These are phyloP conservation scores for Fagopyrum esculentum DNA, from an alignment of 148 eudicot species.

Conservation along the genomic window DNA sequence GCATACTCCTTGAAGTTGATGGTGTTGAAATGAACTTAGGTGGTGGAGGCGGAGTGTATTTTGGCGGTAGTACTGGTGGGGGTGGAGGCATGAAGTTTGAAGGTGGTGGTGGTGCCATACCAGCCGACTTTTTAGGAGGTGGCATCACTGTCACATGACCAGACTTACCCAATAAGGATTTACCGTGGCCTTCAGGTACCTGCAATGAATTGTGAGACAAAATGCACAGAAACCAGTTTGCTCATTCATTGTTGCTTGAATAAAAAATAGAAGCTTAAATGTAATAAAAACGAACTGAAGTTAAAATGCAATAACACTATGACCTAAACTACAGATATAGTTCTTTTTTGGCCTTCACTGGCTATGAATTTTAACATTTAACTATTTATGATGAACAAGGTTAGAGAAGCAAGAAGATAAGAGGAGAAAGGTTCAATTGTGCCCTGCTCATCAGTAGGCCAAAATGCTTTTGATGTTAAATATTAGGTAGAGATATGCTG, in stretches of 20 bases:
- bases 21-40: constrained; percentile 9
- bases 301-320: neutral
- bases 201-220: constrained; percentile 31
- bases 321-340: neutral
- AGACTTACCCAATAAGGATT: constrained; percentile 26
- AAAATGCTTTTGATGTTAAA: no score
- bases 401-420: no score
- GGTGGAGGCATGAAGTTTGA: constrained; percentile 9
- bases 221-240: constrained; percentile 22
- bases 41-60: neutral
- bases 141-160: constrained; percentile 28
- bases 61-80: constrained; percentile 1
- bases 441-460: no score
- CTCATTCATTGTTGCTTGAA: neutral
- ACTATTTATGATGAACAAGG: neutral
- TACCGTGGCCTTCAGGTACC: constrained; percentile 41
- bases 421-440: no score
- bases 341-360: neutral
- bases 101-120: constrained; percentile 13
- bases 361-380: neutral
- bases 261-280: neutral
- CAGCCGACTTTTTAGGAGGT: constrained; percentile 34
- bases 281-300: neutral
- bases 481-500: no score
- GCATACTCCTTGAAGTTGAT: neutral